These are phyloP conservation scores for Prinsepia uniflora DNA, from an alignment of 306 rosid genomes.

Conservation along the genomic window DNA sequence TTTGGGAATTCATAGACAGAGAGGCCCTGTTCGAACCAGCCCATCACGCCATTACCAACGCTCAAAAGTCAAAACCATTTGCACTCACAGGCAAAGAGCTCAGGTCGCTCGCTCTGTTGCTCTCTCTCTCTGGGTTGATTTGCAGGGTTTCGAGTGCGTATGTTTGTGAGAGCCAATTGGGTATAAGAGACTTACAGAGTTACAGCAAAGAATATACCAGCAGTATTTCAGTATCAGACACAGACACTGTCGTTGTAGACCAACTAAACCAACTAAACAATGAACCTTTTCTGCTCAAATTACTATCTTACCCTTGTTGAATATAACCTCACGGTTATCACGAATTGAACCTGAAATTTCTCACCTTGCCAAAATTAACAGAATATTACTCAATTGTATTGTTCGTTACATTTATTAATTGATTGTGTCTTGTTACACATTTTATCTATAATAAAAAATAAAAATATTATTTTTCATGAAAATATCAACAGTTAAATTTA, in stretches of 20 bases:
- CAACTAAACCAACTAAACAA: constrained; percentile 21
- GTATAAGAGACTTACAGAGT: constrained; percentile 21
- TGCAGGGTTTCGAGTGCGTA: constrained; percentile 10
- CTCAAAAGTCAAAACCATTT: constrained; percentile 54
- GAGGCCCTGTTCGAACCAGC: constrained; percentile 41
- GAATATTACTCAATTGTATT: too few species aligned
- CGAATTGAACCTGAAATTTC: too few species aligned
- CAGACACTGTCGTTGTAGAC: constrained; percentile 20
- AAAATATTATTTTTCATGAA: too few species aligned
- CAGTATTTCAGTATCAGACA: constrained; percentile 33
- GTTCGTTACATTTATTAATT: too few species aligned
- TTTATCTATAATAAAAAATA: too few species aligned
- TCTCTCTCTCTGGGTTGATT: not conserved
- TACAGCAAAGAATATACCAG: constrained; percentile 51
- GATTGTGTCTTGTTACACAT: too few species aligned
- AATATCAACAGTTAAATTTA: too few species aligned
- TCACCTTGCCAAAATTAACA: too few species aligned
- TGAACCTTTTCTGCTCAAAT: constrained; percentile 10
- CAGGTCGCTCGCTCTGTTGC: too few species aligned
- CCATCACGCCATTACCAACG: constrained; percentile 30
- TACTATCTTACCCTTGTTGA: constrained; percentile 26
- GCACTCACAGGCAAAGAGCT: not conserved
- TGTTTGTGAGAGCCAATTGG: constrained; percentile 28
- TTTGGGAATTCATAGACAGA: constrained; percentile 35
- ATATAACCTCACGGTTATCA: too few species aligned